A percentile compares a stretch with the other conserved stretches of the same genome.
phyloP scores from a whole-genome alignment of 768 basidiomycete species.

The Fomitopsis serialis region DNA sequence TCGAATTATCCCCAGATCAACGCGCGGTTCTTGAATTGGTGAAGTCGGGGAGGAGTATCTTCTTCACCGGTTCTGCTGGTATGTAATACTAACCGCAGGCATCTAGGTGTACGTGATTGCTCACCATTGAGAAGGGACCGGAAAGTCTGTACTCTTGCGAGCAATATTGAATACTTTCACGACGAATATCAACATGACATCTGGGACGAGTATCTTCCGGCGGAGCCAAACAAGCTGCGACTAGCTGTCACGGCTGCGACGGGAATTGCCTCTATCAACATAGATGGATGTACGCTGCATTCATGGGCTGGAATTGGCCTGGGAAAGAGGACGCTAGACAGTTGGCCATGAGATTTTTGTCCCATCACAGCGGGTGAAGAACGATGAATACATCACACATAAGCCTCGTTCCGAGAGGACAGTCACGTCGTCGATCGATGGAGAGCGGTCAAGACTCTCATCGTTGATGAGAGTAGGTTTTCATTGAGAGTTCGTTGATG shows the following conservation, averaged over 20 bases:
- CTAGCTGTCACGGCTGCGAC: slow-evolving; percentile 77
- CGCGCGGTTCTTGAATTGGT: slow-evolving; percentile 44
- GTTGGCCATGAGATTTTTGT: slow-evolving; percentile 50
- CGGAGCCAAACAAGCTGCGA: background rate
- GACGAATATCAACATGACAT: background rate
- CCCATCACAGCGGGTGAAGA: slow-evolving; percentile 19
- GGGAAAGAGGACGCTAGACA: slow-evolving; percentile 49
- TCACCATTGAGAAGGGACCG: slow-evolving; percentile 45
- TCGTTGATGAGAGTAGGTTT: slow-evolving; percentile 75
- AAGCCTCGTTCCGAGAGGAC: background rate
- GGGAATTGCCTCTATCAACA: slow-evolving; percentile 77
- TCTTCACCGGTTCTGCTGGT: slow-evolving; percentile 91
- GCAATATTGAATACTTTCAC: slow-evolving; percentile 58
- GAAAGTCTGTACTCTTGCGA: slow-evolving; percentile 77
- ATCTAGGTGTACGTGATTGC: background rate
- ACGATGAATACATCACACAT: too few species aligned
- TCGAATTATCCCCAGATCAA: slow-evolving; percentile 49
- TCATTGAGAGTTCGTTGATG: background rate
- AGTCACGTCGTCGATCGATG: slow-evolving; percentile 49
- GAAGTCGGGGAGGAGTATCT: slow-evolving; percentile 57
- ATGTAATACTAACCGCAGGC: background rate
- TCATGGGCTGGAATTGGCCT: slow-evolving; percentile 81
- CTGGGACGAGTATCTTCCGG: too few species aligned
- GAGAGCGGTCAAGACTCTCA: slow-evolving; percentile 55
- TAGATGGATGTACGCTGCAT: slow-evolving; percentile 77